Conservation (phyloP, 2,329 filamentous ascomycete genomes). For the Calcarisporium arbuscula region DNA sequence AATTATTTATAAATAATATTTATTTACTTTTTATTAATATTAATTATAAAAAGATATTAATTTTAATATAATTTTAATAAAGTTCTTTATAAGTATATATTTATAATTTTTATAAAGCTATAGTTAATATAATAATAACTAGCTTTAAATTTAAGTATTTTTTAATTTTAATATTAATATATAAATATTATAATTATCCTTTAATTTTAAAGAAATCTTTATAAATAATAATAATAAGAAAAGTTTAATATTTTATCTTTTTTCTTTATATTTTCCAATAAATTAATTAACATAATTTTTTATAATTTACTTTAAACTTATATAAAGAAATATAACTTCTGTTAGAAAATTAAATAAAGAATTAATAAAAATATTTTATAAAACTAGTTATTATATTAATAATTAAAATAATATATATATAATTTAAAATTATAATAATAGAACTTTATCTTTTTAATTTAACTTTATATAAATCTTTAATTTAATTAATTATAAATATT, state of each 20-base stretch:
- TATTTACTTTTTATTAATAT: too few species aligned
- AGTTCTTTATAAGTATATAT: neutral
- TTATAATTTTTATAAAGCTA: neutral
- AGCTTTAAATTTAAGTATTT: neutral
- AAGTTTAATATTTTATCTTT: conserved; percentile 1
- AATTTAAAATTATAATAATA: neutral
- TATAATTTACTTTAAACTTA: neutral
- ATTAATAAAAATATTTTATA: neutral
- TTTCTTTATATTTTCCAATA: conserved; percentile 6
- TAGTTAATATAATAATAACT: neutral
- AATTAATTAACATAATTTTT: neutral
- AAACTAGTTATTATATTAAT: neutral
- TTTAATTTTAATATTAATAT: neutral
- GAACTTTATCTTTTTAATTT: too few species aligned
- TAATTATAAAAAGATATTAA: too few species aligned
- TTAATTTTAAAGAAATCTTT: conserved; percentile 2
- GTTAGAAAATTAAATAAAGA: neutral
- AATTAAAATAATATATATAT: neutral
- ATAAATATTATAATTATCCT: conserved; percentile 1
- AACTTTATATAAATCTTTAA: too few species aligned
- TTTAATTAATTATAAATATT: neutral
- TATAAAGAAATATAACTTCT: neutral
- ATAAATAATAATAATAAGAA: conserved; percentile 2
- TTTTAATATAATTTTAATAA: too few species aligned
- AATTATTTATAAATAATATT: too few species aligned